Evolutionary conservation across 2,329 filamentous ascomycete genomes (phyloP), one percentile per base, ranked within the genome.

Genomic region (Fusarium sp.): DNA sequence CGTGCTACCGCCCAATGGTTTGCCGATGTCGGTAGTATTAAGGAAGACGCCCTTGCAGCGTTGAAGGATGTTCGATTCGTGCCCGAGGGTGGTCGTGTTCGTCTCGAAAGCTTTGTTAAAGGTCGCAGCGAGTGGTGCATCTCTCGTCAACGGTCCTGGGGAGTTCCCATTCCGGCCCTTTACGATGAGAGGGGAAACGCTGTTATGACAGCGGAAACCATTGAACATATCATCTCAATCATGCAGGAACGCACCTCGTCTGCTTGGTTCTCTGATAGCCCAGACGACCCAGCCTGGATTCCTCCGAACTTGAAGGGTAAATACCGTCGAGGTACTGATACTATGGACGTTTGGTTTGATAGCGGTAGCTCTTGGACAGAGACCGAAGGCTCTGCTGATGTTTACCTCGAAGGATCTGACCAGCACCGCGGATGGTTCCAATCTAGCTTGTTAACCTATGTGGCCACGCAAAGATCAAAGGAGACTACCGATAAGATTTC

Each of bases 311-410:
- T 97, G 2, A 78, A 81, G 13, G 80, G 80, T 9, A 72, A 78
- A 6, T 95, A 89, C 71, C 80, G 84, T 43, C 89, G 95, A 61
- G 94, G 94, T 13, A 91, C 82, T 38, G 95, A 99, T 71, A 99
- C 95, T 0, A 99, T 99, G 95, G 95, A 99, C 74, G 95, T 99
- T 9, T 99, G 95, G 95, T 99, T 99, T 68, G 95, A 99, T 74
- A 98, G 95, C 65, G 95, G 95, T 6, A 97, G 91, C 45, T 97
- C 92, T 71, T 99, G 95, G 95, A 90, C 82, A 4, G 82, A 85
- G 71, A 80, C 78, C 25, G 67, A 75, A 9, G 71, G 73, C 25
- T 88, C 73, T 21, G 92, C 92, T 1, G 93, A 99, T 73, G 84
- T 98, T 21, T 98, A 96, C 72, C 84, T 98, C 3, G 95, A 99